These are phyloP conservation scores for Colletotrichum truncatum DNA, from an alignment of 2,329 filamentous ascomycete species.

Conservation along the genomic window DNA sequence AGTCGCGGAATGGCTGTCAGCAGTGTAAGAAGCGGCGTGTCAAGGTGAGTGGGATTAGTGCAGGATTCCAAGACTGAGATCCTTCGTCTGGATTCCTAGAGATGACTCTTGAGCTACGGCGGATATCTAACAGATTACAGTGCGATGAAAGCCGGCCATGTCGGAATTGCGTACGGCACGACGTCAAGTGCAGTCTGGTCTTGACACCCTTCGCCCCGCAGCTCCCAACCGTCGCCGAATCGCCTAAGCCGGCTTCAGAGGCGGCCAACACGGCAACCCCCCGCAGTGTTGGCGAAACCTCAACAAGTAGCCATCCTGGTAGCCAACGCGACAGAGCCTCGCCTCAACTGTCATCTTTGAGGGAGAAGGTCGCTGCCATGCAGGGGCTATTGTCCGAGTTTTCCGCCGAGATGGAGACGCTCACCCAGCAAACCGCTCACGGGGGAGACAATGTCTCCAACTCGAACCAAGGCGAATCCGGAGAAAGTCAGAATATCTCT, in stretches of 20 bases:
- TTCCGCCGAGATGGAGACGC: constrained; percentile 16
- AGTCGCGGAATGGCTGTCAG: constrained; percentile 27
- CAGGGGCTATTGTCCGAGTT: constrained; percentile 19
- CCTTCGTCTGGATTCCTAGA: background rate
- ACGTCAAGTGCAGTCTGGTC: constrained; percentile 26
- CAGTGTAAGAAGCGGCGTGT: constrained; percentile 29
- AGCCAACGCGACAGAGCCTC: constrained; percentile 4
- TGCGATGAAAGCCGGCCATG: constrained; percentile 25
- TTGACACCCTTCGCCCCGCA: constrained; percentile 8
- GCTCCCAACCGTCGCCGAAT: constrained; percentile 10
- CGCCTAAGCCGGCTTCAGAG: constrained; percentile 10
- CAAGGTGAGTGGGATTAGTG: constrained; percentile 12
- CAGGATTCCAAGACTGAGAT: background rate
- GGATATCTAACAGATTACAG: constrained; percentile 6
- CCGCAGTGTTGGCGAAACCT: constrained; percentile 6
- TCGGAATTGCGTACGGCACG: constrained; percentile 25
- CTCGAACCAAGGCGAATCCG: background rate
- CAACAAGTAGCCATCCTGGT: constrained; percentile 8
- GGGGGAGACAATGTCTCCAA: background rate
- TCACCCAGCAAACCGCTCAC: background rate
- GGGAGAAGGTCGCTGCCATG: constrained; percentile 21
- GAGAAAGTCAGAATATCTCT: background rate
- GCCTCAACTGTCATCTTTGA: constrained; percentile 13
- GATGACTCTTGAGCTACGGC: background rate
- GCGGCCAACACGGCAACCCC: constrained; percentile 16